Conservation (phyloP, 805 yeast species). For the Grigorovia humatica region DNA sequence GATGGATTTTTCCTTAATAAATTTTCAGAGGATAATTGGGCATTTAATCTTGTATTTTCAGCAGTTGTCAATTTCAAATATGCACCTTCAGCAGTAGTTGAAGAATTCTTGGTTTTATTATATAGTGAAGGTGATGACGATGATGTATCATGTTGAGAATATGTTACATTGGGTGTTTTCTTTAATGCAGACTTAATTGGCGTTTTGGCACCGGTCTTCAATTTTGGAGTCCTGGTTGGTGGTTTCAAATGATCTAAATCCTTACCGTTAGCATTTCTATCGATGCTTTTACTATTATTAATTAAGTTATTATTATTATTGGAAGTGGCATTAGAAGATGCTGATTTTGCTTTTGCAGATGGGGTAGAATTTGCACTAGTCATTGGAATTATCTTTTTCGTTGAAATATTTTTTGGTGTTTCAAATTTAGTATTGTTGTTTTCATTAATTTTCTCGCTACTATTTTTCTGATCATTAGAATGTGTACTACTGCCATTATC, state of each 20-base stretch:
- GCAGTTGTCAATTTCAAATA: slow-evolving; percentile 65
- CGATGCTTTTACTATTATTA: background rate
- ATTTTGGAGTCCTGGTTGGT: background rate
- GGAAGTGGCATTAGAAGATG: background rate
- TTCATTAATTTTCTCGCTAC: background rate
- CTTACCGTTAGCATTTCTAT: background rate
- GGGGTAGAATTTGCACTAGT: background rate
- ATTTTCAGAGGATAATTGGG: slow-evolving; percentile 38
- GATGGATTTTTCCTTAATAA: slow-evolving; percentile 1
- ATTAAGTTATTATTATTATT: background rate
- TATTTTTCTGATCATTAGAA: background rate
- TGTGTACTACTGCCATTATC: background rate
- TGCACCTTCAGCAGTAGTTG: slow-evolving; percentile 47
- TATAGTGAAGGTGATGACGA: slow-evolving; percentile 13
- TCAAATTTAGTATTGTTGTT: background rate
- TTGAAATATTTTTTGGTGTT: background rate
- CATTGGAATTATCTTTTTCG: too few species aligned
- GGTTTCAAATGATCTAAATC: slow-evolving; percentile 1
- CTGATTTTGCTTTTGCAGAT: background rate
- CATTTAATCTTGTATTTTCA: slow-evolving; percentile 66
- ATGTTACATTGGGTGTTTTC: slow-evolving; percentile 15
- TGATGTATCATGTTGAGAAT: slow-evolving; percentile 5
- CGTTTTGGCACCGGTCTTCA: slow-evolving; percentile 12
- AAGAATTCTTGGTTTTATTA: slow-evolving; percentile 2
- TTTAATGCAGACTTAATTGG: slow-evolving; percentile 39